phyloP scores from a whole-genome alignment of 192 early-diverging fungal species.

The Backusella tarrabulga region DNA sequence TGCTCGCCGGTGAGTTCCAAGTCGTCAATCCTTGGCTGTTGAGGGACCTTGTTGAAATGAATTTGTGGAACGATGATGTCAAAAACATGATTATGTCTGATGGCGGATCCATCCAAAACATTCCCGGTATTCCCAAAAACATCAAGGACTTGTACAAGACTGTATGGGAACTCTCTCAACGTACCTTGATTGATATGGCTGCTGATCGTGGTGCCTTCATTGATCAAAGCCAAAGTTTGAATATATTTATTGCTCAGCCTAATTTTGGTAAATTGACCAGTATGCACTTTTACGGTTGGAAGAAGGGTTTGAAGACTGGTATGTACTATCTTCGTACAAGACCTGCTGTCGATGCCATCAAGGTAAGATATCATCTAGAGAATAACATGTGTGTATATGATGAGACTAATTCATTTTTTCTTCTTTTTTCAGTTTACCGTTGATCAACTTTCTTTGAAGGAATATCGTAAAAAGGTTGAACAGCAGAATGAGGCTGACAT shows the following conservation, averaged over 20 bases:
- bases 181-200: slow-evolving; percentile 93
- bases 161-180: slow-evolving; percentile 93
- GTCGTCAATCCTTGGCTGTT: slow-evolving; percentile 96
- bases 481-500: slow-evolving; percentile 62
- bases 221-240: slow-evolving; percentile 95
- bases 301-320: slow-evolving; percentile 96
- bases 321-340: slow-evolving; percentile 98
- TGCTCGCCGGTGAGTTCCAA: slow-evolving; percentile 97
- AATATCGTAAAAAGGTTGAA: slow-evolving; percentile 33
- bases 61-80: slow-evolving; percentile 91
- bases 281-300: slow-evolving; percentile 99
- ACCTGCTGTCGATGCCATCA: slow-evolving; percentile 96
- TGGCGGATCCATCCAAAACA: slow-evolving; percentile 83
- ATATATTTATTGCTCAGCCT: slow-evolving; percentile 93
- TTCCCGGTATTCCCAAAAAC: slow-evolving; percentile 77
- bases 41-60: slow-evolving; percentile 91
- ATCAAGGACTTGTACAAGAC: slow-evolving; percentile 97
- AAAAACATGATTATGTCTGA: slow-evolving; percentile 94
- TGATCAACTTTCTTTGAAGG: slow-evolving; percentile 73
- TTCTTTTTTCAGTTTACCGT: slow-evolving; percentile 74
- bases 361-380: slow-evolving; percentile 26
- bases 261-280: slow-evolving; percentile 92
- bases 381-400: background rate
- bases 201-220: slow-evolving; percentile 97
- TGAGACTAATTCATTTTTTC: background rate